phyloP scores from a whole-genome alignment of 306 rosid genomes.

The Gynostemma pentaphyllum region DNA sequence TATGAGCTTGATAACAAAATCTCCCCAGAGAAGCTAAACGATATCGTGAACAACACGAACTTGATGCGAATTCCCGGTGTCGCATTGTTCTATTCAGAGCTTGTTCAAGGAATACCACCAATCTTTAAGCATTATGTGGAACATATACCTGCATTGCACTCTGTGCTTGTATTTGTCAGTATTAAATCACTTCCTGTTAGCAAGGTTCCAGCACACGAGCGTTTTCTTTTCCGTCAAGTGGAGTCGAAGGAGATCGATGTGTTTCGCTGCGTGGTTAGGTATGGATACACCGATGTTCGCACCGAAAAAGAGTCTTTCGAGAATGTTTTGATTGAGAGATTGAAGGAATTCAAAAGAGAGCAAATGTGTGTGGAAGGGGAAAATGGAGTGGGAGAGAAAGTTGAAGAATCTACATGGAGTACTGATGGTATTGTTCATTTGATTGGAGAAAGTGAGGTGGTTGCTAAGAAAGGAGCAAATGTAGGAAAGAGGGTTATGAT shows the following conservation, averaged over 20 bases:
- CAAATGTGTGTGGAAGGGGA: conserved; percentile 8
- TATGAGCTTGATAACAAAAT: conserved; percentile 16
- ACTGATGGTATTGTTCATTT: too few relatives aligned
- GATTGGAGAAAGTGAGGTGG: too few relatives aligned
- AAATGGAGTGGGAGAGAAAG: not conserved
- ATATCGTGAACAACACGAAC: not conserved
- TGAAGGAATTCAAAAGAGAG: conserved; percentile 26
- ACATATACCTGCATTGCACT: conserved; percentile 27
- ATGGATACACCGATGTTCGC: conserved; percentile 17
- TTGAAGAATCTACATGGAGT: too few relatives aligned
- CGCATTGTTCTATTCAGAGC: conserved; percentile 25
- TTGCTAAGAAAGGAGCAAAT: too few relatives aligned
- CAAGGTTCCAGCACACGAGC: not conserved
- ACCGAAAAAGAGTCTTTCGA: conserved; percentile 13
- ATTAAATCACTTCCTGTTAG: conserved; percentile 15
- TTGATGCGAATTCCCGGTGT: conserved; percentile 10
- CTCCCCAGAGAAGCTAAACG: not conserved
- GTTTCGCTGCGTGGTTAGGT: conserved; percentile 27
- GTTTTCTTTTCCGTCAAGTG: conserved; percentile 3
- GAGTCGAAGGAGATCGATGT: conserved; percentile 12
- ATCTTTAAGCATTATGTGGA: conserved; percentile 25
- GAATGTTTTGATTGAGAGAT: conserved; percentile 25
- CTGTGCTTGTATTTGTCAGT: conserved; percentile 25
- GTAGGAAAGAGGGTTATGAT: too few relatives aligned
- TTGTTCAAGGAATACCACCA: conserved; percentile 33